phyloP scores from a whole-genome alignment of 345 rosid species.

The Moringa oleifera region DNA sequence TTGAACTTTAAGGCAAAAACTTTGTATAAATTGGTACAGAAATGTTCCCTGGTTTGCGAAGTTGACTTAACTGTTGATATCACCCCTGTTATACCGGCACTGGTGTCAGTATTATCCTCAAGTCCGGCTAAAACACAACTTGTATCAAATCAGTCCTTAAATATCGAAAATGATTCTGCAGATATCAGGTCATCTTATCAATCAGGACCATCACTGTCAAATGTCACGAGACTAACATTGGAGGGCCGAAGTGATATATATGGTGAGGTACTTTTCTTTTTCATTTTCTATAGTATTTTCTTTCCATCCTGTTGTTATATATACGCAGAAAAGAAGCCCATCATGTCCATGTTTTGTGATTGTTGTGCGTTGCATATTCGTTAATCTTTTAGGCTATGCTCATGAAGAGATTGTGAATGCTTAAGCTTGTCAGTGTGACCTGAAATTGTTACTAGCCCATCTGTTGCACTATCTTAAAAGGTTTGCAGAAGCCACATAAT shows the following conservation, averaged over 20 bases:
- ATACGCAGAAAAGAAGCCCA: not conserved
- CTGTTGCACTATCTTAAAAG: not conserved
- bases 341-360: not conserved
- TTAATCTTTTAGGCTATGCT: not conserved
- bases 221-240: constrained; percentile 49
- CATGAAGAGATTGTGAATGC: not conserved
- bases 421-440: not conserved
- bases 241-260: constrained; percentile 68
- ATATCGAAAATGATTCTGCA: constrained; percentile 15
- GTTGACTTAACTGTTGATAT: constrained; percentile 66
- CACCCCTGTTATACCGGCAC: constrained; percentile 37
- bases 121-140: constrained; percentile 24
- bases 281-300: not conserved
- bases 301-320: not conserved
- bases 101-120: constrained; percentile 39
- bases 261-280: constrained; percentile 43
- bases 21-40: constrained; percentile 36
- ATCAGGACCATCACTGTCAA: constrained; percentile 29
- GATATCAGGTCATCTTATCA: constrained; percentile 10
- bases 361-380: not conserved
- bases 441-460: not conserved
- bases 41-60: constrained; percentile 42
- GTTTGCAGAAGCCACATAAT: too few species aligned
- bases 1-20: constrained; percentile 42
- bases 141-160: constrained; percentile 18